Evolutionary conservation across 768 basidiomycete species (phyloP).

Genomic region (Termitomyces sp.): DNA sequence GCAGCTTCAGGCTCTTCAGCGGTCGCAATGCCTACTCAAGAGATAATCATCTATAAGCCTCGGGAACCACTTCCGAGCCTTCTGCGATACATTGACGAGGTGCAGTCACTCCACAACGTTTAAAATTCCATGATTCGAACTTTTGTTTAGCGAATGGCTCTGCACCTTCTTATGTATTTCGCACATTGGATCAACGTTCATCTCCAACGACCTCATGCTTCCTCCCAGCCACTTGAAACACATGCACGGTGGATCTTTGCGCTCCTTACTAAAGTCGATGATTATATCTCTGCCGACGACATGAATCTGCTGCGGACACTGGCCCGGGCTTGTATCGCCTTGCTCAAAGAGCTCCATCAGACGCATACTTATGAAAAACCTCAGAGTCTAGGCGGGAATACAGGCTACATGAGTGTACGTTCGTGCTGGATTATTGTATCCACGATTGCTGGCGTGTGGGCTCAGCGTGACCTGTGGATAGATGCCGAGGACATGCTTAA

Average conservation of each 20-base stretch:
- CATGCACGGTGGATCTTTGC: slow-evolving; percentile 81
- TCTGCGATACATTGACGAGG: slow-evolving; percentile 65
- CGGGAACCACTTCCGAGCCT: slow-evolving; percentile 61
- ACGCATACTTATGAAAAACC: slow-evolving; percentile 17
- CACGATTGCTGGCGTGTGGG: slow-evolving; percentile 67
- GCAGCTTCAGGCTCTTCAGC: slow-evolving; percentile 6
- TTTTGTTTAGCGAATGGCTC: slow-evolving; percentile 52
- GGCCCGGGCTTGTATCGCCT: slow-evolving; percentile 62
- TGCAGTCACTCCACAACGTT: slow-evolving; percentile 26
- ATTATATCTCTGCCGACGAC: slow-evolving; percentile 70
- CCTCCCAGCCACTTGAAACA: slow-evolving; percentile 42
- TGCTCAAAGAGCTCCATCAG: slow-evolving; percentile 40
- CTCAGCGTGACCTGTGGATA: slow-evolving; percentile 77
- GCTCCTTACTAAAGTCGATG: slow-evolving; percentile 68
- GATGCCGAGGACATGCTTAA: slow-evolving; percentile 62
- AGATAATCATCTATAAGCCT: slow-evolving; percentile 26
- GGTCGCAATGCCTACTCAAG: not conserved
- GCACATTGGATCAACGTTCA: slow-evolving; percentile 74
- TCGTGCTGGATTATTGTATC: slow-evolving; percentile 78
- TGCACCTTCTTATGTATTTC: slow-evolving; percentile 84
- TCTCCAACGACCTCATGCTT: slow-evolving; percentile 42
- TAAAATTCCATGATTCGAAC: slow-evolving; percentile 10
- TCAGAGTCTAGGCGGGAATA: not conserved
- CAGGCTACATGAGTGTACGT: slow-evolving; percentile 32
- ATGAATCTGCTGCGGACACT: slow-evolving; percentile 75